phyloP scores from a whole-genome alignment of 257 asterid species.

The Plantago elongata region DNA sequence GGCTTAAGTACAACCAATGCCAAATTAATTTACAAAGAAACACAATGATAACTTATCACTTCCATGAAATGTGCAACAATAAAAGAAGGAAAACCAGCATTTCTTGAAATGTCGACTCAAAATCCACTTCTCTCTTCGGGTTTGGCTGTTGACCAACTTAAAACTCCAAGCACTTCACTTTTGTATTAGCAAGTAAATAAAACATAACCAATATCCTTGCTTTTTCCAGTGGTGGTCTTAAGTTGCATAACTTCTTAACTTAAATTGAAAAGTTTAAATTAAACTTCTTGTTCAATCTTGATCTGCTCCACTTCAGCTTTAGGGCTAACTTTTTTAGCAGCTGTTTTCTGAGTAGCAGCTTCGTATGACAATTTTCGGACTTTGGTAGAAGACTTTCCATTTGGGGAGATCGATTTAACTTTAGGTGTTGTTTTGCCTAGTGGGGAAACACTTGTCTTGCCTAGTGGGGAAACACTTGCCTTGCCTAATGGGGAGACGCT shows the following conservation, averaged over 20 bases:
- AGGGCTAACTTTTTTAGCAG: conserved; percentile 28
- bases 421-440: conserved; percentile 33
- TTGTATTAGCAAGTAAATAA: conserved; percentile 6
- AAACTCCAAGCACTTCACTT: background rate
- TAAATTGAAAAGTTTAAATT: conserved; percentile 8
- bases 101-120: conserved; percentile 6
- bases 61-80: conserved; percentile 28
- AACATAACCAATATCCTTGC: background rate
- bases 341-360: conserved; percentile 30
- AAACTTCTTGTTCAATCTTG: conserved; percentile 26
- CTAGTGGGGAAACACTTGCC: conserved; percentile 32
- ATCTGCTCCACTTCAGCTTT: conserved; percentile 33
- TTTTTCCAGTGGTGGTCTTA: conserved; percentile 5
- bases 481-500: conserved; percentile 35
- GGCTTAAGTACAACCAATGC: conserved; percentile 1
- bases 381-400: conserved; percentile 44
- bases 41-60: conserved; percentile 17
- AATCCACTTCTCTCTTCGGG: background rate
- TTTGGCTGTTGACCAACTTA: conserved; percentile 6
- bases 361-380: conserved; percentile 46
- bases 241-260: conserved; percentile 11
- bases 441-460: conserved; percentile 30
- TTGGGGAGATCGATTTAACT: conserved; percentile 44
- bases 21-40: conserved; percentile 21
- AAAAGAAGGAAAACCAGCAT: conserved; percentile 15